phyloP scores from a whole-genome alignment of 345 rosid genomes.

The Gossypium sturtianum region DNA sequence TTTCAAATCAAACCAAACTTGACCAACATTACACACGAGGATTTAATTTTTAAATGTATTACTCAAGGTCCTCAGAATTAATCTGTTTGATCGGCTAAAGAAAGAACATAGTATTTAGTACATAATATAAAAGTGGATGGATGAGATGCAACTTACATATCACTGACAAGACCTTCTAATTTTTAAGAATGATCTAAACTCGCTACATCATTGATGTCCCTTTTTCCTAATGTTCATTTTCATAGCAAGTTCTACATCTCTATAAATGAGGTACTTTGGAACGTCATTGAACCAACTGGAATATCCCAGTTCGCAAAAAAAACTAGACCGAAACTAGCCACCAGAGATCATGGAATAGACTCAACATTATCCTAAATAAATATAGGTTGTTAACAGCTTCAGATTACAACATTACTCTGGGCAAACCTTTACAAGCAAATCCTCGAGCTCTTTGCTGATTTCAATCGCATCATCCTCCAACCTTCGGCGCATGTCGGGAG shows the following conservation, averaged over 20 bases:
- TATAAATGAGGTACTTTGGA: not conserved
- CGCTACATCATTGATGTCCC: no score
- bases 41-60: no score
- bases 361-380: not conserved
- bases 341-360: not conserved
- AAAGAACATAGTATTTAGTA: no score
- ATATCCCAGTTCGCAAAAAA: not conserved
- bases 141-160: no score
- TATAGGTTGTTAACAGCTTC: not conserved
- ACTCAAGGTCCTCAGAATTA: no score
- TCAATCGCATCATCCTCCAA: slow-evolving; percentile 42
- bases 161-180: no score
- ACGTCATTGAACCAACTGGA: not conserved
- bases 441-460: slow-evolving; percentile 41
- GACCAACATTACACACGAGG: no score
- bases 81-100: no score
- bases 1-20: no score
- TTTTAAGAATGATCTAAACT: no score
- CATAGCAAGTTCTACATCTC: not conserved
- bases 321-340: not conserved
- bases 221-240: not conserved
- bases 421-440: slow-evolving; percentile 47
- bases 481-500: slow-evolving; percentile 53
- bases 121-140: no score
- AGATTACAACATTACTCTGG: slow-evolving; percentile 14